Conservation (phyloP, 441 rosid species). For the Populus tomentosa region DNA sequence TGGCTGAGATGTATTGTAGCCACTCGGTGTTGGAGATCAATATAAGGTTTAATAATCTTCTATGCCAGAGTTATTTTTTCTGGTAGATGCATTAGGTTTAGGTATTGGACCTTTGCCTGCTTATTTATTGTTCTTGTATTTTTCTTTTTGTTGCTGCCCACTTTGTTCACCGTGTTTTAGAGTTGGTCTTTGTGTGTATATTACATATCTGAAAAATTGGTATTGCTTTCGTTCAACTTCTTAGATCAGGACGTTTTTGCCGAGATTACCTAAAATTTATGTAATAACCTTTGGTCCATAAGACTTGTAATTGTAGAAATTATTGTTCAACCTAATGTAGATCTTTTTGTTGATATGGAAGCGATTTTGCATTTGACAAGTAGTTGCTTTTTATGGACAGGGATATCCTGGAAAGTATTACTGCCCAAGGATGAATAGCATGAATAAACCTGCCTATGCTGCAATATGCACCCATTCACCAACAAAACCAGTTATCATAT, state of each 20-base stretch:
- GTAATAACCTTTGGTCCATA: no score
- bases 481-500: constrained; percentile 93
- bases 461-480: constrained; percentile 99
- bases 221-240: no score
- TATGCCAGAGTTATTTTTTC: background rate
- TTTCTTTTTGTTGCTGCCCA: background rate
- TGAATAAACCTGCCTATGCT: constrained; percentile 99
- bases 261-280: no score
- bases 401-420: constrained; percentile 98
- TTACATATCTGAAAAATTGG: no score
- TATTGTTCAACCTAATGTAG: no score
- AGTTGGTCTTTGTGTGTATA: no score
- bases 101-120: background rate
- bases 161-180: background rate
- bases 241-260: no score
- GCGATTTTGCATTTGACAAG: constrained; percentile 2
- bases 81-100: background rate
- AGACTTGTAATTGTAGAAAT: no score
- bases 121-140: background rate
- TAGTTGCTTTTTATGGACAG: constrained; percentile 36
- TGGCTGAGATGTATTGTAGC: background rate
- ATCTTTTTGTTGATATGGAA: background rate
- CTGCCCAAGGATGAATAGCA: constrained; percentile 97
- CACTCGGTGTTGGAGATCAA: background rate
- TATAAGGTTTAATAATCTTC: background rate